Conservation (phyloP, 2,329 filamentous ascomycete genomes). For the Byssothecium circinans region DNA sequence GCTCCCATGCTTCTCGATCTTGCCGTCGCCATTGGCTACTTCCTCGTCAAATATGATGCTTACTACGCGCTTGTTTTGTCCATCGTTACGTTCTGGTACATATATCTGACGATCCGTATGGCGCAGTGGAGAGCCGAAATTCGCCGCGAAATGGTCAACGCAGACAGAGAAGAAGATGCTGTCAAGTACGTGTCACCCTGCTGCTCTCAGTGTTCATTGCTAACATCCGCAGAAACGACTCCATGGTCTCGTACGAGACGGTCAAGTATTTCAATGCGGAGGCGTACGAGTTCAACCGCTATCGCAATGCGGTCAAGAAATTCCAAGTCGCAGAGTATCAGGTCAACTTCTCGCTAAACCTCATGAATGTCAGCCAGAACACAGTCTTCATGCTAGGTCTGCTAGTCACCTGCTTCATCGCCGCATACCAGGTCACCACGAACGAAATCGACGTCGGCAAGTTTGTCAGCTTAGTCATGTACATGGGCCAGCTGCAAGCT, state of each 20-base stretch:
- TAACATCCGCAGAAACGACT: conserved; percentile 70
- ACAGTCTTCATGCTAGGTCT: conserved; percentile 66
- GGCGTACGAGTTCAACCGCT: conserved; percentile 60
- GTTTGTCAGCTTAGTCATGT: conserved; percentile 71
- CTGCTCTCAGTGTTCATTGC: conserved; percentile 2
- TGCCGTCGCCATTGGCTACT: conserved; percentile 79
- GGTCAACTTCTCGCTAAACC: conserved; percentile 59
- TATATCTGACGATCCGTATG: conserved; percentile 95
- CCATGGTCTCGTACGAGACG: conserved; percentile 94
- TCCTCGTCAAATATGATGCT: conserved; percentile 76
- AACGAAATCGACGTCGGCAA: conserved; percentile 64
- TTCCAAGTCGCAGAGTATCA: conserved; percentile 62
- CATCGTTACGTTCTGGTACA: conserved; percentile 91
- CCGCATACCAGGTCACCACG: conserved; percentile 69
- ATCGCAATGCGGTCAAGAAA: conserved; percentile 57
- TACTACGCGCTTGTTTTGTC: conserved; percentile 89
- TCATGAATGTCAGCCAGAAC: conserved; percentile 64
- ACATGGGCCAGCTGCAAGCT: conserved; percentile 72
- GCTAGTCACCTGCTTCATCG: conserved; percentile 68
- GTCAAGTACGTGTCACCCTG: conserved; percentile 66
- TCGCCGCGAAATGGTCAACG: conserved; percentile 90
- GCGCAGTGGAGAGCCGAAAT: conserved; percentile 90
- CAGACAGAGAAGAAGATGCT: conserved; percentile 90
- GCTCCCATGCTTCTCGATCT: conserved; percentile 93
- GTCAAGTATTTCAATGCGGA: conserved; percentile 68